Base-by-base conservation (phyloP, 1,139 yeast species). In the Blastobotrys serpentis region DNA sequence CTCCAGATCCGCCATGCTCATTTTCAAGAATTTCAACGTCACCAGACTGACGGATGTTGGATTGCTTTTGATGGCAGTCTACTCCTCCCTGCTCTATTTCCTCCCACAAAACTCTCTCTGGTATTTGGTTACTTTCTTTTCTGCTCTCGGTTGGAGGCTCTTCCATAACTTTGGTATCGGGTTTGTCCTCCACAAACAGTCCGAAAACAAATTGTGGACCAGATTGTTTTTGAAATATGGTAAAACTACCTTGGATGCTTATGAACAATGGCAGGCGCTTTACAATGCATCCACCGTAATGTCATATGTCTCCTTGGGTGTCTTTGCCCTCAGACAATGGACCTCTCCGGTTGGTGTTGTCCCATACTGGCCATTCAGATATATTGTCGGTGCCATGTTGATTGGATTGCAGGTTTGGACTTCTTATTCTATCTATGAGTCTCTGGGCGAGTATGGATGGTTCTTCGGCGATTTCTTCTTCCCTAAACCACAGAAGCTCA, bases 371-470 rank as follows among this genome's bases (percentile, higher is more conserved):
- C 76, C 77, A 36, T 77, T 86, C 59, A 75, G 90, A 53, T 60
- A 81, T 26, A 79, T 84, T 53, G 56, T 82, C 29, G 88, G 89
- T 2, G 52, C 63, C 0, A 67, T 77, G 55, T 69, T 85, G 42
- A 71, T 84, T 17, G 61, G 76, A 8, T 72, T 88, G 39, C 95
- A 86, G 61, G 64, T 77, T 22, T 82, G 90, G 86, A 84, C 89
- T 36, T 81, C 85, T 57, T 63, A 74, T 32, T 85, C 89, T 14
- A 85, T 86, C 38, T 76, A 82, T 56, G 81, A 81, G 49, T 83
- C 87, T 55, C 80, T 86, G 56, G 94, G 94, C 2, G 86, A 84
- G 55, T 86, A 84, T 65, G 95, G 95, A 13, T 86, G 95, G 95
- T 86, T 86, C 61, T 86, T 84, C 63, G 95, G 96, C 51, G 96